Evolutionary conservation across 176 grass and related monocot species (phyloP).

Genomic region (Raddia guianensis): DNA sequence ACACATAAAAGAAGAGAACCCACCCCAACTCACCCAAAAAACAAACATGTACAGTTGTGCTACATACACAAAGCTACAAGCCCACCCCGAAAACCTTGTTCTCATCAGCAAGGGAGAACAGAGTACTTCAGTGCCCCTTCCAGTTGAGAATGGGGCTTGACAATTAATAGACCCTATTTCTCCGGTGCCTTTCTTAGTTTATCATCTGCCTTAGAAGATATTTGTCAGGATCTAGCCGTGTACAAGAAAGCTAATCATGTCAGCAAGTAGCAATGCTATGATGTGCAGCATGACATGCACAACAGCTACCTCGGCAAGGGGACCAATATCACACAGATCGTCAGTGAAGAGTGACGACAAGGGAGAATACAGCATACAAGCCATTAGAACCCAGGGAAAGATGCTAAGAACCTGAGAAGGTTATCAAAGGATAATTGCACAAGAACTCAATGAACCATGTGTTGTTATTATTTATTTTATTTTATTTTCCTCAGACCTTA

Average conservation of each 20-base stretch:
- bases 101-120: background rate
- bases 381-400: background rate
- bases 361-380: background rate
- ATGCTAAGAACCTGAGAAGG: background rate
- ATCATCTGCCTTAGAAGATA: background rate
- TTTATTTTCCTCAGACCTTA: background rate
- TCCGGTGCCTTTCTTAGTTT: background rate
- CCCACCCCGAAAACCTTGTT: background rate
- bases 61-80: background rate
- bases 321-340: background rate
- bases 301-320: no score
- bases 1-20: background rate
- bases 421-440: background rate
- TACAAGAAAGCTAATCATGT: background rate
- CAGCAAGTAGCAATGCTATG: background rate
- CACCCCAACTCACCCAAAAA: background rate
- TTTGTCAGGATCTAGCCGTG: background rate
- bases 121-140: background rate
- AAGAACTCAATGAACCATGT: slow-evolving; percentile 4
- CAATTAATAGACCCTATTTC: background rate
- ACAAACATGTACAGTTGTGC: background rate
- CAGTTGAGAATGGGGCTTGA: background rate
- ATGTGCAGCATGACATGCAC: no score
- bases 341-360: background rate
- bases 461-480: background rate